phyloP scores from a whole-genome alignment of 371 early-diverging fungal genomes.

The Catenaria anguillulae region DNA sequence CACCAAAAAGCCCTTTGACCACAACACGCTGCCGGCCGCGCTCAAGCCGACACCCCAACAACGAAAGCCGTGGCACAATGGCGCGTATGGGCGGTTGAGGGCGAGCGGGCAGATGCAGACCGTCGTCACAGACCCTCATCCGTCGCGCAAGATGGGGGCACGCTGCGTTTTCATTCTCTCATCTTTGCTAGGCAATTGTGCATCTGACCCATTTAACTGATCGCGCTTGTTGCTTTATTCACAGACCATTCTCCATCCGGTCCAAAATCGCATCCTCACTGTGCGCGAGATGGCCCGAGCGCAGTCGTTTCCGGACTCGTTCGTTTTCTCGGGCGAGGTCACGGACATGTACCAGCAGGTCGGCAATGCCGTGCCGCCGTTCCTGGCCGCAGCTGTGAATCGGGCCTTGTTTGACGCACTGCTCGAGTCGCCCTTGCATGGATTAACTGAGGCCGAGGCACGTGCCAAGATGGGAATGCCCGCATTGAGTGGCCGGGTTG shows the following conservation, averaged over 20 bases:
- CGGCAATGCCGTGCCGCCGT: constrained; percentile 48
- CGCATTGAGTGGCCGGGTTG: too few species aligned
- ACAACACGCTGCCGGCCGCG: constrained; percentile 27
- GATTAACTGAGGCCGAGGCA: not conserved
- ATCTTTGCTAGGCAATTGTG: too few species aligned
- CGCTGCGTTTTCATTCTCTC: not conserved
- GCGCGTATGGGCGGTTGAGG: constrained; percentile 34
- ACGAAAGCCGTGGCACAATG: constrained; percentile 16
- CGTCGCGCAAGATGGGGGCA: constrained; percentile 36
- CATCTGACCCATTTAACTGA: too few species aligned
- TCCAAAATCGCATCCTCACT: constrained; percentile 33
- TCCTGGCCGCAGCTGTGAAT: constrained; percentile 20
- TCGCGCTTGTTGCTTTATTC: too few species aligned
- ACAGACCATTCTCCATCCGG: constrained; percentile 37
- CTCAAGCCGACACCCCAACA: constrained; percentile 19
- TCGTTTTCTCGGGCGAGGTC: constrained; percentile 23
- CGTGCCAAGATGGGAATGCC: not conserved
- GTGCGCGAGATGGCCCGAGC: constrained; percentile 44
- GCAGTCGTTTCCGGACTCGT: constrained; percentile 47
- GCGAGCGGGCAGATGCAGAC: constrained; percentile 33
- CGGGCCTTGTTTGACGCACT: not conserved
- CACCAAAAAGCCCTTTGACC: constrained; percentile 26
- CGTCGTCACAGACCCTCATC: constrained; percentile 32
- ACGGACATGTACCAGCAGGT: constrained; percentile 36
- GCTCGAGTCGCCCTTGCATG: not conserved